Evolutionary conservation across 441 rosid genomes (phyloP).

Genomic region (Pelargonium australe): DNA sequence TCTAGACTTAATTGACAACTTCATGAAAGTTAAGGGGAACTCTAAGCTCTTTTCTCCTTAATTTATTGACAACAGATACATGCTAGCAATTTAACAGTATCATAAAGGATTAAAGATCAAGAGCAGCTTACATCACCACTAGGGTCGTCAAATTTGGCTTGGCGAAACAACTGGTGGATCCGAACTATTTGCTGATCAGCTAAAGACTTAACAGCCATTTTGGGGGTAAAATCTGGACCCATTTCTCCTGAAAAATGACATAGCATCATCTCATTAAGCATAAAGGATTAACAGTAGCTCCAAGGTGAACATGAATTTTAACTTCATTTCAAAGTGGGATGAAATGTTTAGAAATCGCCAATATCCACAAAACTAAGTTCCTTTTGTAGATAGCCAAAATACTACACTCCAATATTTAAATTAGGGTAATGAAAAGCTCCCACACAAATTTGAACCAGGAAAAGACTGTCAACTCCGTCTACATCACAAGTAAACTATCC

Average conservation of each 20-base stretch:
- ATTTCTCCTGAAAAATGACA: conserved; percentile 62
- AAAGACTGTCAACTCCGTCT: not conserved
- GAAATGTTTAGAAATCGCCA: conserved; percentile 3
- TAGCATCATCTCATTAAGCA: conserved; percentile 17
- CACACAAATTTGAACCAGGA: not conserved
- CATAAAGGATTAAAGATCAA: conserved; percentile 11
- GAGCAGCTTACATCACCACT: conserved; percentile 75
- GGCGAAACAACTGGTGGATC: conserved; percentile 94
- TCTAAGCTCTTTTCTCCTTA: no score
- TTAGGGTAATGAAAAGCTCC: conserved; percentile 3
- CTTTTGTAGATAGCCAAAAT: conserved; percentile 7
- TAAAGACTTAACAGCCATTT: conserved; percentile 70
- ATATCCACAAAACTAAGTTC: conserved; percentile 10
- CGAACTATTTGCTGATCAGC: conserved; percentile 92
- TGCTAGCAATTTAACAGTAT: conserved; percentile 1
- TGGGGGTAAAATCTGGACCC: conserved; percentile 88
- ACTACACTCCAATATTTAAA: not conserved
- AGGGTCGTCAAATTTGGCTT: conserved; percentile 96
- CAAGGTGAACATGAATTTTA: not conserved
- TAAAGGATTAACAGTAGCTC: conserved; percentile 3
- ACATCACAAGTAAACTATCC: not conserved
- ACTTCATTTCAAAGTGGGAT: conserved; percentile 2
- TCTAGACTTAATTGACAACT: no score
- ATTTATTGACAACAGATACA: not conserved
- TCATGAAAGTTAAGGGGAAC: no score